Conservation (phyloP, 2,329 filamentous ascomycete species). For the Diaporthe ilicicola region DNA sequence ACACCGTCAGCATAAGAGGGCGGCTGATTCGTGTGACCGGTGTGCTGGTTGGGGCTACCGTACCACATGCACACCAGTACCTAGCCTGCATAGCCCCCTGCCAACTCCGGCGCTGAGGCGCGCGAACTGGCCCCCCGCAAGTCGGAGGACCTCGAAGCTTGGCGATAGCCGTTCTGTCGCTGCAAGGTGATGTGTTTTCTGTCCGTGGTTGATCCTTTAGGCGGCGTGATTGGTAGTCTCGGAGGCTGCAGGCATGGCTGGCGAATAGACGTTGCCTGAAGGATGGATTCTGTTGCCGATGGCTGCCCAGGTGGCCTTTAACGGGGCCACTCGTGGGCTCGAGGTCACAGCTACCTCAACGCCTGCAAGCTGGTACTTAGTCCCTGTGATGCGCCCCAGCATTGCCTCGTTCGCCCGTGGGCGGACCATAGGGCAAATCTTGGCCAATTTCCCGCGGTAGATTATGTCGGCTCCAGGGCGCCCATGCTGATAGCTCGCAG, state of each 20-base stretch:
- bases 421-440: background rate
- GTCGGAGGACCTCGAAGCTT: background rate
- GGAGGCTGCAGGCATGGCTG: background rate
- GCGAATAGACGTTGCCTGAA: background rate
- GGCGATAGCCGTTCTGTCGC: background rate
- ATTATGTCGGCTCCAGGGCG: background rate
- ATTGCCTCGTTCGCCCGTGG: background rate
- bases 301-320: background rate
- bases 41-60: background rate
- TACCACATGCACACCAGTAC: background rate
- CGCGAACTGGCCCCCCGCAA: background rate
- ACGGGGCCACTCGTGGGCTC: background rate
- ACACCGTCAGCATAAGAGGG: background rate
- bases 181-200: background rate
- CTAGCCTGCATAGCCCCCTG: background rate
- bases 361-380: background rate
- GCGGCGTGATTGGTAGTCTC: constrained; percentile 1
- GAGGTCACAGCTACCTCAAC: background rate
- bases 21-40: background rate
- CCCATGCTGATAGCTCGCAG: background rate
- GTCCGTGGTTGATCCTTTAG: background rate
- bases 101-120: background rate
- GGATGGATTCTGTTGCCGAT: background rate
- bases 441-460: background rate
- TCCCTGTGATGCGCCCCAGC: background rate